Evolutionary conservation across 1,139 yeast species (phyloP).

Genomic region (Debaryomycetaceae sp.): DNA sequence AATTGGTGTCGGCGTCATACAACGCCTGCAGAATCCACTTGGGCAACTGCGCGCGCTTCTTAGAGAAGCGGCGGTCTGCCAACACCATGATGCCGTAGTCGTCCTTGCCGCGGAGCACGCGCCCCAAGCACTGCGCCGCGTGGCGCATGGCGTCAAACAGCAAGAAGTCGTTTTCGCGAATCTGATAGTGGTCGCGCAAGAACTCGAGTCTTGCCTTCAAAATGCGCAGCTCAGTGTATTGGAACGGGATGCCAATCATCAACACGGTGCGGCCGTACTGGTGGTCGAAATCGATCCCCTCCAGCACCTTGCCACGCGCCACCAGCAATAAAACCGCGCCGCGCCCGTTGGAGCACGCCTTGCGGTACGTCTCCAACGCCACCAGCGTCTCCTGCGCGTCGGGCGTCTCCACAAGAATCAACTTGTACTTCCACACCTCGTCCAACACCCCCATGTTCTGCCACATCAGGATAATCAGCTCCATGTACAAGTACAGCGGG

Average conservation of each 20-base stretch:
- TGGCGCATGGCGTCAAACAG: conserved; percentile 99
- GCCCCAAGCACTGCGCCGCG: conserved; percentile 97
- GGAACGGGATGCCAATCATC: conserved; percentile 99
- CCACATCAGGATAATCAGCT: conserved; percentile 96
- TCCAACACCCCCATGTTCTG: conserved; percentile 96
- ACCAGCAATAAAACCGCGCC: conserved; percentile 96
- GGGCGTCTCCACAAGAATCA: conserved; percentile 96
- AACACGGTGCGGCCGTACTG: conserved; percentile 96
- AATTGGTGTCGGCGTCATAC: conserved; percentile 82
- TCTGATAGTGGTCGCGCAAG: conserved; percentile 86
- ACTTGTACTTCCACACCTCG: conserved; percentile 96
- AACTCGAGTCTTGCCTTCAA: conserved; percentile 92
- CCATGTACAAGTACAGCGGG: conserved; percentile 97
- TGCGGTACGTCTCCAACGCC: conserved; percentile 91
- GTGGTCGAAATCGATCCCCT: conserved; percentile 98
- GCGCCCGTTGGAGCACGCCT: conserved; percentile 95
- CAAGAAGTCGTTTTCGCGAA: conserved; percentile 86
- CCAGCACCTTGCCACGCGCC: conserved; percentile 98
- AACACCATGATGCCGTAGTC: conserved; percentile 98
- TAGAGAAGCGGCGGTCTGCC: conserved; percentile 88
- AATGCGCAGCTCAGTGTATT: conserved; percentile 94
- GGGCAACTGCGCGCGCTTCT: conserved; percentile 84
- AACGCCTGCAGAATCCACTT: conserved; percentile 96
- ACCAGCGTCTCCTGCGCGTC: conserved; percentile 97
- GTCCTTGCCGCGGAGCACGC: conserved; percentile 95